Conservation (phyloP, 306 rosid species). For the Acacia melanoxylon region DNA sequence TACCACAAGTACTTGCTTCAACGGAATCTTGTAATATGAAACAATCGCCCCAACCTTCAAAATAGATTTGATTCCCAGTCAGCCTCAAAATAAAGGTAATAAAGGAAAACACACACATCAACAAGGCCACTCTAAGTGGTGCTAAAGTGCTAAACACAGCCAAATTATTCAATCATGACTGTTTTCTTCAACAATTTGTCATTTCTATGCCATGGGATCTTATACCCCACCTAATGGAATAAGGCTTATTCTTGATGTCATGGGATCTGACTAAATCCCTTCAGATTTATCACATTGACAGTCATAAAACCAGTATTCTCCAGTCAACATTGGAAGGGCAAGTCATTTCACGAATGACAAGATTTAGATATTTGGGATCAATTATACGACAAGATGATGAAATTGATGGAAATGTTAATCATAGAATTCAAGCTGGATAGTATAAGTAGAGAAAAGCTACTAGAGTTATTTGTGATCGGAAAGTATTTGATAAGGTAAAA, state of each 20-base stretch:
- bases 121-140: background rate
- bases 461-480: too few relatives aligned
- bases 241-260: too few relatives aligned
- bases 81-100: constrained; percentile 25
- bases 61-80: constrained; percentile 33
- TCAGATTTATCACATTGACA: background rate
- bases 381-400: too few relatives aligned
- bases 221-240: too few relatives aligned
- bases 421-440: too few relatives aligned
- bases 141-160: too few relatives aligned
- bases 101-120: background rate
- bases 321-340: background rate
- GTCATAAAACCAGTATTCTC: background rate
- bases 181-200: background rate
- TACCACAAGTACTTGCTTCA: constrained; percentile 95
- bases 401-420: too few relatives aligned
- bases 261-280: background rate
- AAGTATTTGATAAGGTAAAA: too few relatives aligned
- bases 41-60: constrained; percentile 87
- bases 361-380: too few relatives aligned
- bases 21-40: constrained; percentile 86
- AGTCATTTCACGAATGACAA: too few relatives aligned
- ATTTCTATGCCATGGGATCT: background rate
- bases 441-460: too few relatives aligned
- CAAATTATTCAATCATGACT: background rate